Evolutionary conservation across 306 rosid species (phyloP), one percentile per base, ranked within the genome.

Genomic region (Rosa chinensis): DNA sequence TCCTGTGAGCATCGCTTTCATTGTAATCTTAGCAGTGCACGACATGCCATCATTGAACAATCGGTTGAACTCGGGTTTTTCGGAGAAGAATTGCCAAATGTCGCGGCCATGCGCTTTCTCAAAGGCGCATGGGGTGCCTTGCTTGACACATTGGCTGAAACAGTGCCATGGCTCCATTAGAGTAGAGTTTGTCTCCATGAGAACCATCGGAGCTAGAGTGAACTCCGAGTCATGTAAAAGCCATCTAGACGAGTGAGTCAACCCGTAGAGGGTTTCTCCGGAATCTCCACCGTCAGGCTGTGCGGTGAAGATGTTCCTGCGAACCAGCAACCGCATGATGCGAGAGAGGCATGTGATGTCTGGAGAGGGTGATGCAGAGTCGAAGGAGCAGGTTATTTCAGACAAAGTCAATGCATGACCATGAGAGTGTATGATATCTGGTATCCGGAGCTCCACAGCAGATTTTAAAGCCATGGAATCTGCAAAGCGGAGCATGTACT

Each of bases 381-480:
- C 18, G 53, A 82, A 28, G 21, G 25, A 28, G 37, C 86, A 66
- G 32, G 61, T 66, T 18, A 87, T 82, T 50, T 84, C 84, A 67
- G 64, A 21, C 70, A 87, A 32, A 14, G 82, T 50, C 21, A 87
- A 13, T 48, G 69, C 8, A 86, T 87, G 35, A 44, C 42, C 58
- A n/a, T 87, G 83, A n/a, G 74, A 77, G 63, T 84, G 39, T 35
- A 84, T 84, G 58, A 87, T 82, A 13, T 87, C 88, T 20, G 88
- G 67, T 14, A 87, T 73, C n/a, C 70, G 78, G 20, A 87, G 88
- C 73, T 87, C 81, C 48, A 84, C 83, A 3, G 83, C 88, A 47
- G 81, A 79, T 79, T 79, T 87, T 52, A 84, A 58, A 10, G 85
- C 90, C 88, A 82, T 82, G 25, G 86, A 77, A 45, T 87, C 88